Percentiles rank a stretch among this genome's conserved stretches.
phyloP scores from a whole-genome alignment of 306 rosid genomes.

The Glycine tomentella region DNA sequence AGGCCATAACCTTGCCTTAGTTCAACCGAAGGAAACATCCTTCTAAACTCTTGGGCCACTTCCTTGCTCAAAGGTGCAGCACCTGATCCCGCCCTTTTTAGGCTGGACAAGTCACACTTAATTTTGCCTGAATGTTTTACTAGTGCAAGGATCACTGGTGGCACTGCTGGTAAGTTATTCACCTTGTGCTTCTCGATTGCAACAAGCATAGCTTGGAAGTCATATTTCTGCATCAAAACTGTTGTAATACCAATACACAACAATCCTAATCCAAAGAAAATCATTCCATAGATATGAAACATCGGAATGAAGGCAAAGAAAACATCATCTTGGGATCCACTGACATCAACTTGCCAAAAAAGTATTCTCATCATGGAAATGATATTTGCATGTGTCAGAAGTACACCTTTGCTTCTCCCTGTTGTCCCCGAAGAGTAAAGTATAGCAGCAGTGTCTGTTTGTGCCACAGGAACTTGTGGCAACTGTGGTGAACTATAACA shows the following conservation, averaged over 20 bases:
- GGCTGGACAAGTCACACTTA: conserved; percentile 60
- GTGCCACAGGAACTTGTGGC: conserved; percentile 50
- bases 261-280: conserved; percentile 75
- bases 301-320: conserved; percentile 88
- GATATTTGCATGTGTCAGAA: conserved; percentile 78
- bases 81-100: conserved; percentile 74
- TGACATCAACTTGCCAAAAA: conserved; percentile 61
- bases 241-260: conserved; percentile 64
- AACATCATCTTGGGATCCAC: conserved; percentile 62
- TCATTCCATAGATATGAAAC: conserved; percentile 85
- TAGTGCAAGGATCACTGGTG: conserved; percentile 79
- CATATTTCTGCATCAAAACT: conserved; percentile 72
- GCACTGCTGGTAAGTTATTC: conserved; percentile 80
- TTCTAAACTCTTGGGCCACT: conserved; percentile 62
- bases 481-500: conserved; percentile 57
- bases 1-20: conserved; percentile 86
- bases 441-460: conserved; percentile 83
- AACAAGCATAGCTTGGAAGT: conserved; percentile 62
- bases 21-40: conserved; percentile 84
- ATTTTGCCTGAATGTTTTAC: conserved; percentile 62
- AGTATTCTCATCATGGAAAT: conserved; percentile 59
- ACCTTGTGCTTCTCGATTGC: conserved; percentile 67
- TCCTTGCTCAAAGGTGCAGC: conserved; percentile 93
- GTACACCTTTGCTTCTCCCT: conserved; percentile 87
- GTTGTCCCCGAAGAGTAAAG: conserved; percentile 94